Conservation (phyloP, 192 early-diverging fungal species). For the Glomus cerebriforme region DNA sequence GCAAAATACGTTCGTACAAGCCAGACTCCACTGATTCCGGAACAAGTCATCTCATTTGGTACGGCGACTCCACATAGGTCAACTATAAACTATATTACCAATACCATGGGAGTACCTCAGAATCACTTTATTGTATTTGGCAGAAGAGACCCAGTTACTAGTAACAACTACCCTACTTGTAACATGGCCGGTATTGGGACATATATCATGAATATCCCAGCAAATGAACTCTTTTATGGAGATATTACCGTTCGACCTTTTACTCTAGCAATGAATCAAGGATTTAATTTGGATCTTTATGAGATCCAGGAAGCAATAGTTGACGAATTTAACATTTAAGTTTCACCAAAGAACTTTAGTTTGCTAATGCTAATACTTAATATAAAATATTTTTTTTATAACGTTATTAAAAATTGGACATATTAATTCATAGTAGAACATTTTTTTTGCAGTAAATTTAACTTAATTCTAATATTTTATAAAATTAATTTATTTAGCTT, state of each 20-base stretch:
- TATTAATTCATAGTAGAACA: no score
- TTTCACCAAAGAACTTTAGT: no score
- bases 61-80: neutral
- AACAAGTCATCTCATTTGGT: neutral
- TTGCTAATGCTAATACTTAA: no score
- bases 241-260: neutral
- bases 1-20: neutral
- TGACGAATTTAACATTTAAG: no score
- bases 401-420: no score
- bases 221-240: neutral
- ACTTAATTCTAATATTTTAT: no score
- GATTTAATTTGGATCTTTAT: slow-evolving; percentile 5
- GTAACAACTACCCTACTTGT: neutral
- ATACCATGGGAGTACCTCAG: slow-evolving; percentile 6
- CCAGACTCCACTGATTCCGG: neutral
- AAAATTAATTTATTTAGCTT: no score
- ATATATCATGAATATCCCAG: slow-evolving; percentile 4
- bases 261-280: neutral
- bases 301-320: neutral
- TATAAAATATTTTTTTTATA: no score
- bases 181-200: neutral
- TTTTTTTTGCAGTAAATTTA: no score
- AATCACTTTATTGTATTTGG: slow-evolving; percentile 4
- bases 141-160: neutral
- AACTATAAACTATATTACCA: neutral